Evolutionary conservation across 805 yeast genomes (phyloP).

Genomic region (Ogataea ganodermae): DNA sequence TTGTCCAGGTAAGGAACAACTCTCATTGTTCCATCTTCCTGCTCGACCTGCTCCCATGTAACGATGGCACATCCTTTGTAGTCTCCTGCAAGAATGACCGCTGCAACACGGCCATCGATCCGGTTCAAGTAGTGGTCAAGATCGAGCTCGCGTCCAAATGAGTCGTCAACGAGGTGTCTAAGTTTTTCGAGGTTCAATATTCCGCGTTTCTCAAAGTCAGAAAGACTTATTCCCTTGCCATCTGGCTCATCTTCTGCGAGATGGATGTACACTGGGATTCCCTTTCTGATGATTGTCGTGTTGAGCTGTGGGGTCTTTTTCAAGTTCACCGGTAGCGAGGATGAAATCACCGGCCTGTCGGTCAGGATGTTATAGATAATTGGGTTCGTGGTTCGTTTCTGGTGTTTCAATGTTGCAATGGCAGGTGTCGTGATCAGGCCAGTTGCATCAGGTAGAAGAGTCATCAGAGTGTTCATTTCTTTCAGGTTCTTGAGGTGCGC

Average conservation of each 20-base stretch:
- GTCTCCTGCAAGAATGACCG: slow-evolving; percentile 84
- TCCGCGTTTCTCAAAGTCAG: slow-evolving; percentile 38
- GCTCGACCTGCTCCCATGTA: slow-evolving; percentile 63
- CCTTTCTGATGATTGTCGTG: slow-evolving; percentile 80
- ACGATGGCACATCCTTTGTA: slow-evolving; percentile 94
- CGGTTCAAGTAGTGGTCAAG: slow-evolving; percentile 65
- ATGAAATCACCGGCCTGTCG: slow-evolving; percentile 86
- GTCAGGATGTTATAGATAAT: slow-evolving; percentile 87
- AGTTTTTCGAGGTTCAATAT: slow-evolving; percentile 59
- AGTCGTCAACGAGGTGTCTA: slow-evolving; percentile 66
- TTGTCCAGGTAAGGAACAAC: slow-evolving; percentile 83
- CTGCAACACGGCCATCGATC: slow-evolving; percentile 66
- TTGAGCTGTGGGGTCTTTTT: slow-evolving; percentile 60
- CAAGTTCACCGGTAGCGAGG: slow-evolving; percentile 76
- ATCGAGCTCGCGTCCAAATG: slow-evolving; percentile 73
- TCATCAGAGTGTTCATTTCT: slow-evolving; percentile 62
- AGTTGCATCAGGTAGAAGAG: slow-evolving; percentile 52
- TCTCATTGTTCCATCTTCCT: slow-evolving; percentile 10
- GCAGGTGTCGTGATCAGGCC: slow-evolving; percentile 87
- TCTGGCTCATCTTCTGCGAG: slow-evolving; percentile 31
- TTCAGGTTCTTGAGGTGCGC: slow-evolving; percentile 65
- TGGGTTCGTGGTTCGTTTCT: slow-evolving; percentile 62
- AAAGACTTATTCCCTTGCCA: slow-evolving; percentile 41
- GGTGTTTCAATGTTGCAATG: slow-evolving; percentile 54
- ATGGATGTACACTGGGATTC: slow-evolving; percentile 57